Percentiles rank a stretch among this genome's conserved stretches.
These are phyloP conservation scores for Syzygium aromaticum DNA, from an alignment of 345 rosid species.

Conservation along the genomic window DNA sequence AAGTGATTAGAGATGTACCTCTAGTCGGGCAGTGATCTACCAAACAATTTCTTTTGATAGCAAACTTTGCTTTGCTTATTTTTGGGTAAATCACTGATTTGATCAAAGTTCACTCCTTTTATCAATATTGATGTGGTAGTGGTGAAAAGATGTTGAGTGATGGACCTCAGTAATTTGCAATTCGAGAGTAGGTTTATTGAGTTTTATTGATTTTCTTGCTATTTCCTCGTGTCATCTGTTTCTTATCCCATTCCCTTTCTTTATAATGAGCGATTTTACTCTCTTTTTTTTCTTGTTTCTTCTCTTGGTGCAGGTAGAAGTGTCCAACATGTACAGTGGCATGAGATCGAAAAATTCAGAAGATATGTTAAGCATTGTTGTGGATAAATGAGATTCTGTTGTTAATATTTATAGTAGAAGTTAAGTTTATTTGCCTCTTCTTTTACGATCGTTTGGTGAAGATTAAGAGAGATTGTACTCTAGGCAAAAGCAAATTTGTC, in stretches of 20 bases:
- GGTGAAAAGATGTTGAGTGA: background rate
- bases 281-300: background rate
- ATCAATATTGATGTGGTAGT: too few species aligned
- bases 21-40: too few species aligned
- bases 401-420: background rate
- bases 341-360: background rate
- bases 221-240: background rate
- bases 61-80: background rate
- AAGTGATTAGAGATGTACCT: background rate
- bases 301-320: background rate
- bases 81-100: background rate
- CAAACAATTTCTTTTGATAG: background rate
- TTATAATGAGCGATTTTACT: background rate
- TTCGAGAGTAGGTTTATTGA: background rate
- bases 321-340: background rate
- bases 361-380: background rate
- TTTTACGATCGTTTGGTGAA: too few species aligned
- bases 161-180: background rate
- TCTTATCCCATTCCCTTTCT: background rate
- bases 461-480: too few species aligned
- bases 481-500: too few species aligned
- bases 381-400: background rate
- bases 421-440: background rate
- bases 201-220: background rate
- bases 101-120: background rate